A percentile compares a stretch with the other conserved stretches of the same genome.
phyloP scores from a whole-genome alignment of 257 asterid genomes.

The Ehretia macrophylla region DNA sequence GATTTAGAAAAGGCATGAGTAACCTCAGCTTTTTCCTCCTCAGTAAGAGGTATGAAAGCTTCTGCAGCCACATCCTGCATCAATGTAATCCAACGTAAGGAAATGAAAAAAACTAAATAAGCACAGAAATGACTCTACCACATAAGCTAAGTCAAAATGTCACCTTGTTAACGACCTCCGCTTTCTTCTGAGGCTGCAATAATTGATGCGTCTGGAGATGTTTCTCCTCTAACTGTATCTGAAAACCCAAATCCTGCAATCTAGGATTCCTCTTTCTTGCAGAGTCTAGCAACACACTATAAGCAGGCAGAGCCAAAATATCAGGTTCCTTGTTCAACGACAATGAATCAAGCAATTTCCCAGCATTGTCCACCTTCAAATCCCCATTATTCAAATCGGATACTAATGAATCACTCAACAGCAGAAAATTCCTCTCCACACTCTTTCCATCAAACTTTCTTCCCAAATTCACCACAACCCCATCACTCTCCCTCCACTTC shows the following conservation, averaged over 20 bases:
- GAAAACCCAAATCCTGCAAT: conserved; percentile 18
- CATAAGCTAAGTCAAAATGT: conserved; percentile 2
- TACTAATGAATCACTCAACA: conserved; percentile 38
- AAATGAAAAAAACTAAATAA: conserved; percentile 2
- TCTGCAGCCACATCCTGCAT: conserved; percentile 51
- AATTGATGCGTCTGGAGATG: conserved; percentile 8
- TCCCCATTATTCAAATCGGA: conserved; percentile 26
- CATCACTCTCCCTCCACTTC: conserved; percentile 18
- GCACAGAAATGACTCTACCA: conserved; percentile 4
- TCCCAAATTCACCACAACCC: conserved; percentile 18
- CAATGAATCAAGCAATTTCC: conserved; percentile 25
- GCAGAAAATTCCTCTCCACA: conserved; percentile 28
- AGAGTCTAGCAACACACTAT: conserved; percentile 25
- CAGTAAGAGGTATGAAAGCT: conserved; percentile 63
- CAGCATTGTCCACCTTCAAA: conserved; percentile 27
- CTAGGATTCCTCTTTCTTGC: conserved; percentile 24
- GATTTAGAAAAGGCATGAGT: conserved; percentile 35
- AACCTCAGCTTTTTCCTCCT: conserved; percentile 52
- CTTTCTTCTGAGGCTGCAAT: conserved; percentile 39
- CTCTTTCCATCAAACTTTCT: conserved; percentile 17
- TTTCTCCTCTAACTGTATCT: conserved; percentile 34
- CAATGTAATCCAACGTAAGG: conserved; percentile 15
- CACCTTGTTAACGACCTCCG: conserved; percentile 46
- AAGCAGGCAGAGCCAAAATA: conserved; percentile 15
- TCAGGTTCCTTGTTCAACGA: conserved; percentile 22